Conservation (phyloP, 2,329 filamentous ascomycete genomes). For the Beauveria pseudobassiana region DNA sequence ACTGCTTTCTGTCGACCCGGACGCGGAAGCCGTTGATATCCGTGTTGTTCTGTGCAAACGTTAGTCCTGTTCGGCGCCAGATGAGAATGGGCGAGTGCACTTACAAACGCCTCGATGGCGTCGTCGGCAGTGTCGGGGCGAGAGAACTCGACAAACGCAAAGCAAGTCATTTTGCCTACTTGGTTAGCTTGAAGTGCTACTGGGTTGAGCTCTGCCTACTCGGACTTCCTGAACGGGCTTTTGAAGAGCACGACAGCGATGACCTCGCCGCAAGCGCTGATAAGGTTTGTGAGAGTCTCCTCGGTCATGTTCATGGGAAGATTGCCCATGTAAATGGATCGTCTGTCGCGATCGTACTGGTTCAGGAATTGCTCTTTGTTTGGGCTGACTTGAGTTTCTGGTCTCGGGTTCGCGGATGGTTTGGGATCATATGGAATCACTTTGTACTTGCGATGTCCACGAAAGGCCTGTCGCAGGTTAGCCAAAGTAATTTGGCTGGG, state of each 20-base stretch:
- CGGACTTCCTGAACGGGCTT: conserved; percentile 17
- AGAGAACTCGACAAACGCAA: conserved; percentile 33
- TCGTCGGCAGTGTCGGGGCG: conserved; percentile 29
- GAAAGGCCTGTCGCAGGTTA: conserved; percentile 21
- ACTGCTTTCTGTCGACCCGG: conserved; percentile 31
- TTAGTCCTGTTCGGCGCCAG: background rate
- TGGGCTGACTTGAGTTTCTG: conserved; percentile 11
- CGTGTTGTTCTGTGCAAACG: conserved; percentile 23
- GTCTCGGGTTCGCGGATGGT: conserved; percentile 14
- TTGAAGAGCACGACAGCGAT: conserved; percentile 20
- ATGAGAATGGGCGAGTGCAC: conserved; percentile 13
- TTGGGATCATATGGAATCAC: conserved; percentile 22
- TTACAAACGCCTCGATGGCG: conserved; percentile 30
- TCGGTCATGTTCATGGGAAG: conserved; percentile 32
- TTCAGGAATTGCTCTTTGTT: conserved; percentile 17
- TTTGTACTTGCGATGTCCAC: conserved; percentile 16
- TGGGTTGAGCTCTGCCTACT: conserved; percentile 3
- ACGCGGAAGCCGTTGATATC: conserved; percentile 25
- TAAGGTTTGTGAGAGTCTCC: conserved; percentile 28
- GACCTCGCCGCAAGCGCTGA: conserved; percentile 31
- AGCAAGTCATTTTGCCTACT: conserved; percentile 19
- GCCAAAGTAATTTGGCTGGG: background rate
- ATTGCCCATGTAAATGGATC: conserved; percentile 41
- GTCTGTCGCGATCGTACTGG: conserved; percentile 35
- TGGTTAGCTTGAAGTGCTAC: conserved; percentile 12